Evolutionary conservation across 2,329 filamentous ascomycete genomes (phyloP), one percentile per base, ranked within the genome.

Genomic region (Venturia aucupariae): DNA sequence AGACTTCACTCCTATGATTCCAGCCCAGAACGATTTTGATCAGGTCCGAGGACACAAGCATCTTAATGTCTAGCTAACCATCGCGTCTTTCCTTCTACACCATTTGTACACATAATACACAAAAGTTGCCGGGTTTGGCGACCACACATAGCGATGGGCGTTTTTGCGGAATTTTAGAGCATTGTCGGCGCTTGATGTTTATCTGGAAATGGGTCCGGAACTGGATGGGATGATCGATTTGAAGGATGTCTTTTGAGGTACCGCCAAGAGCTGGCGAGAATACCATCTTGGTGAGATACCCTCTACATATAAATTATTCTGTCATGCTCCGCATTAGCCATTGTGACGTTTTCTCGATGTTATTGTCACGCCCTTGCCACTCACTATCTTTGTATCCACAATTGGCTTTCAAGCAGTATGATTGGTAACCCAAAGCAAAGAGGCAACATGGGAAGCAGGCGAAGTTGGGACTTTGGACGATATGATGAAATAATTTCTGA

Each of bases 1-100:
- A 67, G 94, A 99, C 67, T 80, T 74, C 46, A 46, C 38, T 35
- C 35, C 63, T 15, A 64, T 64, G 54, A 54, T 19, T 17, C 42
- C 41, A 10, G 39, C 60, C 22, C 60, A 62, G 22, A 62, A 62
- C 39, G 32, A 46, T 7, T 62, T 42, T 42, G 60, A 62, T n/a
- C 60, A 46, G 30, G 51, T 57, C 13, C 51, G 51, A 10, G 51
- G 51, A 57, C 51, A 57, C 17, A 57, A 57, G 27, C 51, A 57
- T 22, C 51, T 57, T 17, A 57, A 57, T 13, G 27, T 57, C 11
- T 57, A 57, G 27, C 17, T 2, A 32, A 24, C 27, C 30, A 22
- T 22, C 30, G 27, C 27, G 17, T 38, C 7, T 57, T 57, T 11
- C 15, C n/a, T 35, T 35, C 15, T 15, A 51, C 5, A 51, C 51